Base-by-base conservation (phyloP, 805 yeast species). In the Zygoascus flipseniorum region DNA sequence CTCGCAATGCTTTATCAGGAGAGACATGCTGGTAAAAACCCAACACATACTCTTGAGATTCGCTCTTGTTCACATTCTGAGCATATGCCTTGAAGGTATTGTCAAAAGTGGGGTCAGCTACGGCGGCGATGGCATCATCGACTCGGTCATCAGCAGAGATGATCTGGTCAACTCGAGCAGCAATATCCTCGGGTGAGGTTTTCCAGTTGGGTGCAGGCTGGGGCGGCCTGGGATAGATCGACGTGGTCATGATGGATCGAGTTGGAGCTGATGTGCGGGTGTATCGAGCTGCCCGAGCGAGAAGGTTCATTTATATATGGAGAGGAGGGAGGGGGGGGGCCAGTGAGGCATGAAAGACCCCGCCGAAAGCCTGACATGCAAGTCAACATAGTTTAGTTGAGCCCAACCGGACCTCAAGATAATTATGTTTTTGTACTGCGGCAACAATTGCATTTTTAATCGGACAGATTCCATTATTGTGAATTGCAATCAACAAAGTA, bases 21-120 rank as follows among this genome's bases (percentile, higher is more conserved):
- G 90, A 83, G 10, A 88, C 90, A 59, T 84, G 83, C 66, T 82
- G 88, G 62, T 81, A 83, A 64, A 88, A 87, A 18, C 83, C 72
- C 60, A 86, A 67, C 59, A 76, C 83, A 60, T 76, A 77, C 28
- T 72, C 71, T 6, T 74, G 50, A 5, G 75, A 75, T 9, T 72
- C 67, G 44, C 75, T 72, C 26, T 68, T 69, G 62, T 85, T 82
- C 57, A 80, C 81, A 51, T 74, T 67, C 39, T 72, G 66, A 23
- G 82, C 78, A 54, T 70, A 73, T 14, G 85, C 82, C 51, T 70
- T 66, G 53, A 86, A 74, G 11, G 81, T 78, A 51, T 71, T 74
- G 1, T 80, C 85, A 54, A 85, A 69, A 1, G 83, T 72, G 5
- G 89, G 83, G 14, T 66, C 61, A 9, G 72, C 73, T 14, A 73